Evolutionary conservation across 768 basidiomycete genomes (phyloP).

Genomic region (Gelatoporia subvermispora): DNA sequence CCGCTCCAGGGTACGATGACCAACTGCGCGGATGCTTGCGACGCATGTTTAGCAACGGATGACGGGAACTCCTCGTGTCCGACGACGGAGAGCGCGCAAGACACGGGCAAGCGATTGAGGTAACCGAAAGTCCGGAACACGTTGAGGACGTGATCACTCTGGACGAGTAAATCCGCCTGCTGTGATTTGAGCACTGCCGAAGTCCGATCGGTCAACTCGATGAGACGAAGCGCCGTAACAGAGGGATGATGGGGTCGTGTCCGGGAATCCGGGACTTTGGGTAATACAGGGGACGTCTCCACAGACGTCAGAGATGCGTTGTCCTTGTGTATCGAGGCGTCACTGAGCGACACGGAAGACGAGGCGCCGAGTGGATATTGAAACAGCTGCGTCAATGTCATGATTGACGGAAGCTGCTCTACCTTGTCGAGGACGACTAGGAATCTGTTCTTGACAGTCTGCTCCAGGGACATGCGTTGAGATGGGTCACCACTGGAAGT

Average conservation of each 20-base stretch:
- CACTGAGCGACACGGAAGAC: constrained; percentile 17
- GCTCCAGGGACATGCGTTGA: constrained; percentile 4
- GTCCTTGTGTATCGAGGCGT: constrained; percentile 21
- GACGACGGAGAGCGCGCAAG: constrained; percentile 71
- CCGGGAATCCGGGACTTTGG: not conserved
- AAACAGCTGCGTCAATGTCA: constrained; percentile 77
- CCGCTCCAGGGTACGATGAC: constrained; percentile 81
- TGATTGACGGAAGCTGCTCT: constrained; percentile 75
- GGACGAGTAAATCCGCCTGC: constrained; percentile 66
- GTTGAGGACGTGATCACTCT: constrained; percentile 66
- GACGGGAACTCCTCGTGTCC: constrained; percentile 67
- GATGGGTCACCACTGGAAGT: not conserved
- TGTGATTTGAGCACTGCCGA: constrained; percentile 83
- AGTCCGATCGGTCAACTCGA: constrained; percentile 86
- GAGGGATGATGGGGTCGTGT: constrained; percentile 23
- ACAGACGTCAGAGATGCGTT: not conserved
- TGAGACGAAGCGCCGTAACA: constrained; percentile 78
- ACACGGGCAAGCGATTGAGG: constrained; percentile 62
- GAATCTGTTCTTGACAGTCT: constrained; percentile 48
- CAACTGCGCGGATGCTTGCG: constrained; percentile 60
- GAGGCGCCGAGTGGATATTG: constrained; percentile 28
- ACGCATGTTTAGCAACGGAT: constrained; percentile 57
- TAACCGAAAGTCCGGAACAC: constrained; percentile 76
- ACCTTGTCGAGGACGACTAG: constrained; percentile 75
- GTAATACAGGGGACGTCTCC: not conserved